These are phyloP conservation scores for Pseudofabraea citricarpa DNA, from an alignment of 2,329 filamentous ascomycete species.

Conservation along the genomic window DNA sequence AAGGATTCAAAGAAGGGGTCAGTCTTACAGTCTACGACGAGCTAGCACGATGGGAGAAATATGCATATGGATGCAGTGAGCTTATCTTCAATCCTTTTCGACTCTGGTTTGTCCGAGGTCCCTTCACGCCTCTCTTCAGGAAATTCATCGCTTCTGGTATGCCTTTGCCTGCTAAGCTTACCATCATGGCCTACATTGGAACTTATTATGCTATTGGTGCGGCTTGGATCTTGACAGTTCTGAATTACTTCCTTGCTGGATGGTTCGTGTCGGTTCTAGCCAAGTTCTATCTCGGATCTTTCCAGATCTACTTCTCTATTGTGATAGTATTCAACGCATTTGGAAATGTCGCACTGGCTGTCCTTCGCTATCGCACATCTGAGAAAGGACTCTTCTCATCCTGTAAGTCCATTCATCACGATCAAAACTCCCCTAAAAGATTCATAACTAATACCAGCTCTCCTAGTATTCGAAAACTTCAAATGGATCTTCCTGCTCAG, in stretches of 20 bases:
- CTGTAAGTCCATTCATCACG: background rate
- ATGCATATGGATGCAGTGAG: slow-evolving; percentile 80
- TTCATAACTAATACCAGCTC: background rate
- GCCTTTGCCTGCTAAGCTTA: slow-evolving; percentile 70
- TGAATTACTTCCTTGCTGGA: slow-evolving; percentile 72
- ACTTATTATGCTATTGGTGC: slow-evolving; percentile 77
- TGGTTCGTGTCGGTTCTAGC: slow-evolving; percentile 75
- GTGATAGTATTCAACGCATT: slow-evolving; percentile 73
- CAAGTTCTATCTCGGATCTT: slow-evolving; percentile 75
- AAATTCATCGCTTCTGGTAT: slow-evolving; percentile 70
- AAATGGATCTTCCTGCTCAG: slow-evolving; percentile 68
- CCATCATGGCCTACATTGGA: slow-evolving; percentile 71
- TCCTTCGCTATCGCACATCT: slow-evolving; percentile 68
- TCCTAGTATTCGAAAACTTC: slow-evolving; percentile 52
- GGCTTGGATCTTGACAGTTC: slow-evolving; percentile 67
- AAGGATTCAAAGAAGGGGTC: slow-evolving; percentile 77
- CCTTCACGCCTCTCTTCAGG: slow-evolving; percentile 75
- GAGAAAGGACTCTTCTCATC: slow-evolving; percentile 52
- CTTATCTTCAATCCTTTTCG: slow-evolving; percentile 74
- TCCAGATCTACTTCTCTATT: slow-evolving; percentile 77
- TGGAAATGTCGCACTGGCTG: slow-evolving; percentile 66
- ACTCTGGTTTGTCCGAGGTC: slow-evolving; percentile 67
- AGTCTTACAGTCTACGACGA: slow-evolving; percentile 83
- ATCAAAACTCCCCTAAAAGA: no score
- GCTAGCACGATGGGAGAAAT: slow-evolving; percentile 81